Evolutionary conservation across 768 basidiomycete genomes (phyloP).

Genomic region (Hydnomerulius pinastri): DNA sequence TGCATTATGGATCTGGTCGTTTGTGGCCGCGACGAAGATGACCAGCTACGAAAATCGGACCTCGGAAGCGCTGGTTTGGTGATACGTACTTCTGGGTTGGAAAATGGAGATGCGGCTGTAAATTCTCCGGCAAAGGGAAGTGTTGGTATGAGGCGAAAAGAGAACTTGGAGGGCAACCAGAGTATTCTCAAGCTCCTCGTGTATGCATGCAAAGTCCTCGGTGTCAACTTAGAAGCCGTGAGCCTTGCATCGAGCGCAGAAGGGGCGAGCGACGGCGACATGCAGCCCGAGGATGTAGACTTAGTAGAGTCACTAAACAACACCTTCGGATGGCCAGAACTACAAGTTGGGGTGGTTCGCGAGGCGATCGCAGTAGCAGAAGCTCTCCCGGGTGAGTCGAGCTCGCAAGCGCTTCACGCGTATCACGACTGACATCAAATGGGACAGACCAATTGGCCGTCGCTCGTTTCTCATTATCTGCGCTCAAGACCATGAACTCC

Average conservation of each 20-base stretch:
- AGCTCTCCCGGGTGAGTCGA: slow-evolving; percentile 75
- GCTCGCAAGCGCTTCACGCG: not conserved
- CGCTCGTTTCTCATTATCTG: slow-evolving; percentile 87
- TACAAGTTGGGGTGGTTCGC: slow-evolving; percentile 91
- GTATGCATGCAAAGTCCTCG: slow-evolving; percentile 76
- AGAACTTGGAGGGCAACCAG: slow-evolving; percentile 77
- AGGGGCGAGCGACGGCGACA: slow-evolving; percentile 23
- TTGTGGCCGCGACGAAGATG: slow-evolving; percentile 78
- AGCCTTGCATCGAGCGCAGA: slow-evolving; percentile 39
- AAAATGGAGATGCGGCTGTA: slow-evolving; percentile 27
- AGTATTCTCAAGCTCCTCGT: slow-evolving; percentile 77
- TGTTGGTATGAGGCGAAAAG: slow-evolving; percentile 72
- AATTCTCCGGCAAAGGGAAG: slow-evolving; percentile 41
- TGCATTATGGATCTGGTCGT: slow-evolving; percentile 84
- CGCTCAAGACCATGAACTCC: slow-evolving; percentile 70
- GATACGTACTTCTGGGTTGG: slow-evolving; percentile 45
- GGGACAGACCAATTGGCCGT: slow-evolving; percentile 77
- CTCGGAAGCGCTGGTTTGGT: slow-evolving; percentile 44
- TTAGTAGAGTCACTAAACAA: slow-evolving; percentile 41
- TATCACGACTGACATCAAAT: too few species aligned
- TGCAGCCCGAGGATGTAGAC: slow-evolving; percentile 41
- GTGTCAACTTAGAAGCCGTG: slow-evolving; percentile 78
- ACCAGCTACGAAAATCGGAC: slow-evolving; percentile 43
- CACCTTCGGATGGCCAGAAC: slow-evolving; percentile 88
- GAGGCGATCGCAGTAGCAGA: slow-evolving; percentile 93